Base-by-base conservation (phyloP, 2,329 filamentous ascomycete species). In the Penicillium fuscoglaucum region DNA sequence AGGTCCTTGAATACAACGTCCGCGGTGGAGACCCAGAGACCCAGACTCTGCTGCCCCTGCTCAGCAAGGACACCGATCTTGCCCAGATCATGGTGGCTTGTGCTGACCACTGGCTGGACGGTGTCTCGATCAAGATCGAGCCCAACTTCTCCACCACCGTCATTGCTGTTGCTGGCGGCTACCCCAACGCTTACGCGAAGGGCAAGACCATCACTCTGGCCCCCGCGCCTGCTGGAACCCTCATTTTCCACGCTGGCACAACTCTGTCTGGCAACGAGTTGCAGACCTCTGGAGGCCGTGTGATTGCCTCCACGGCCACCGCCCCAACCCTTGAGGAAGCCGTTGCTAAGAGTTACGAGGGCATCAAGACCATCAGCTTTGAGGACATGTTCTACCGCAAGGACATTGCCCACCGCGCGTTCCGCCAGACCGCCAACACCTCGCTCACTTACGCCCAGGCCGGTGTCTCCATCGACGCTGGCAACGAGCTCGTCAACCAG, bases 191-290 rank as follows among this genome's bases (percentile, higher is more conserved):
- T 1, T 98, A 98, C 74, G 83, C 85, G 52, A 96, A 96, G 79
- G 92, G 91, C 55, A 90, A 82, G 44, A 73, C 79, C 12, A 88
- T 89, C 71, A 81, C 72, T 29, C 68, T 89, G 44, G 78, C 80
- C 51, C 79, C 89, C 72, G 24, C 78, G 78, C 55, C 80, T 76
- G 51, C 80, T 77, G 79, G 81, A 60, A 88, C 84, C 61, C 87
- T 89, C 61, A 85, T 97, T 61, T 99, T 99, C 85, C 95, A 99
- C 72, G 95, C 95, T 6, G 95, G 95, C 29, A 99, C 95, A 3
- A 83, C 83, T 40, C 73, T 91, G 35, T 71, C 84, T 10, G 79
- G 80, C 21, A 83, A 86, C 37, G 80, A 87, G 61, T 81, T 98
- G 21, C 83, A 87, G 70, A 93, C 91, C 0, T 84, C 89, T 0